Conservation (phyloP, 2,329 filamentous ascomycete genomes). For the Claviceps maximensis region DNA sequence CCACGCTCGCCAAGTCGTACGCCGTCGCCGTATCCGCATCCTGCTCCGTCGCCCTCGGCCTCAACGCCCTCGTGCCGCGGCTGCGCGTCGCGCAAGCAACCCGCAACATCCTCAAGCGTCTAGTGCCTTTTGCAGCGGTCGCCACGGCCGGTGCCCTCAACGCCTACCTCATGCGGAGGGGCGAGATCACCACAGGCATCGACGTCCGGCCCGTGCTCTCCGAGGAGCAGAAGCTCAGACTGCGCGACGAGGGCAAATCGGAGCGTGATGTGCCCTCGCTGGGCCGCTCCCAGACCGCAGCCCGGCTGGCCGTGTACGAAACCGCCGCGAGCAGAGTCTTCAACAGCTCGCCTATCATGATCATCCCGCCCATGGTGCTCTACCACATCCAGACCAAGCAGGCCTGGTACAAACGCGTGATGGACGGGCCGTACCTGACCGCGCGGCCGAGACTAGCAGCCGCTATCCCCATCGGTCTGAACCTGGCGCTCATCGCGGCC, state of each 20-base stretch:
- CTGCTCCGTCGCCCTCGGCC: constrained; percentile 82
- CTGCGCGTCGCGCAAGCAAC: constrained; percentile 68
- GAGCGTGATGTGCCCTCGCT: constrained; percentile 56
- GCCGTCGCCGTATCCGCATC: constrained; percentile 82
- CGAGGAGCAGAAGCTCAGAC: constrained; percentile 49
- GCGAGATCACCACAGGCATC: constrained; percentile 88
- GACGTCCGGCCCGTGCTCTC: constrained; percentile 78
- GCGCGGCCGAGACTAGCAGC: constrained; percentile 52
- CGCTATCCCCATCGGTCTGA: constrained; percentile 56
- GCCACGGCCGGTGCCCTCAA: constrained; percentile 84
- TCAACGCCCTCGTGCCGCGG: constrained; percentile 80
- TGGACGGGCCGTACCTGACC: constrained; percentile 65
- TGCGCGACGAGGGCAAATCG: constrained; percentile 42
- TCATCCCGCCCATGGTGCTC: constrained; percentile 75
- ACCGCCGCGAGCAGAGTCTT: constrained; percentile 84
- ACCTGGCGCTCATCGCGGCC: constrained; percentile 72
- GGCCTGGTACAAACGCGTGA: constrained; percentile 24
- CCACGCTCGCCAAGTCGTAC: constrained; percentile 79
- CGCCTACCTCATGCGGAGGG: constrained; percentile 93
- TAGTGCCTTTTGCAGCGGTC: constrained; percentile 93
- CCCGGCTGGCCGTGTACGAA: constrained; percentile 79
- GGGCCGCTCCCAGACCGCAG: constrained; percentile 79
- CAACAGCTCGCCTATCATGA: constrained; percentile 96
- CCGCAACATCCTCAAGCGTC: constrained; percentile 62
- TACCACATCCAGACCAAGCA: constrained; percentile 58